Evolutionary conservation across 768 basidiomycete species (phyloP).

Genomic region (Pisolithus albus): DNA sequence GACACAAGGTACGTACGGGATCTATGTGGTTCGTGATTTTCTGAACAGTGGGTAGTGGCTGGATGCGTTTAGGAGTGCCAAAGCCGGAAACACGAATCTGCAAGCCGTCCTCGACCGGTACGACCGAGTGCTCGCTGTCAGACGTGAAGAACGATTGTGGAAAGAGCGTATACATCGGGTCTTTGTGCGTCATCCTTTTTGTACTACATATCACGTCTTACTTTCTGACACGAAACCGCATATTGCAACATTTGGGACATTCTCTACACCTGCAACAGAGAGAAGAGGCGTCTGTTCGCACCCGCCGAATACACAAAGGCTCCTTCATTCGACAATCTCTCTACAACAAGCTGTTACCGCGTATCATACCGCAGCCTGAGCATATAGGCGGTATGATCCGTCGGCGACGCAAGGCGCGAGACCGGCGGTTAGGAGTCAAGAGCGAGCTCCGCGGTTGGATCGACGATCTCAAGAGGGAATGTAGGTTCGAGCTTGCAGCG

Average conservation of each 20-base stretch:
- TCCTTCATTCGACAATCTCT: constrained; percentile 57
- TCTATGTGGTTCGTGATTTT: neutral
- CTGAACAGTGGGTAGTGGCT: constrained; percentile 42
- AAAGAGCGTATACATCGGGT: constrained; percentile 41
- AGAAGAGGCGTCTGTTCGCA: constrained; percentile 47
- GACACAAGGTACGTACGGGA: constrained; percentile 45
- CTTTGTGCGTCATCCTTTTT: constrained; percentile 35
- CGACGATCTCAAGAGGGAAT: constrained; percentile 32
- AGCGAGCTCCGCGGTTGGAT: constrained; percentile 27
- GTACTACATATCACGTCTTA: neutral
- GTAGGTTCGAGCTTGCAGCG: constrained; percentile 31
- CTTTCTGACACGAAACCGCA: too few species aligned
- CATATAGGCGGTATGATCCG: constrained; percentile 67
- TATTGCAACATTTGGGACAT: neutral
- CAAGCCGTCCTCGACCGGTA: constrained; percentile 49
- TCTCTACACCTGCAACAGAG: constrained; percentile 33
- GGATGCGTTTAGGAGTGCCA: constrained; percentile 48
- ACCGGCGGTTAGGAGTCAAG: constrained; percentile 36
- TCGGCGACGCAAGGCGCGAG: constrained; percentile 37
- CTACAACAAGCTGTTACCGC: constrained; percentile 66
- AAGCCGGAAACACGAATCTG: constrained; percentile 43
- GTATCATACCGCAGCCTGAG: constrained; percentile 72
- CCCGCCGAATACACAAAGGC: constrained; percentile 67
- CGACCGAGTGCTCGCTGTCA: constrained; percentile 46
- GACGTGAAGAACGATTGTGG: constrained; percentile 44